phyloP scores from a whole-genome alignment of 352 stramenopile species.

The Phytophthora hibernalis region DNA sequence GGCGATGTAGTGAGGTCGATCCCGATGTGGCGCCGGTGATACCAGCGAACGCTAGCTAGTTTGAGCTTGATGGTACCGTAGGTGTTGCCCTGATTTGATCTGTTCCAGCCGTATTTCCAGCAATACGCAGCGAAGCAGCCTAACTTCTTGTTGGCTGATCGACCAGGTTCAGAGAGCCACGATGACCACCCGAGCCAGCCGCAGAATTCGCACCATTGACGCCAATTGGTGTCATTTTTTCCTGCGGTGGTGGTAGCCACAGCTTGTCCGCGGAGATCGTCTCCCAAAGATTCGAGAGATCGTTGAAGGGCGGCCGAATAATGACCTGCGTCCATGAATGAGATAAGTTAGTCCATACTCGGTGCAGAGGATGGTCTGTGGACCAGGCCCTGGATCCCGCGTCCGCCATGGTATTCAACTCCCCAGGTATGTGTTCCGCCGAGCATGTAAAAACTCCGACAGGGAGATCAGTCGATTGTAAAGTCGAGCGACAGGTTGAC shows the following conservation, averaged over 20 bases:
- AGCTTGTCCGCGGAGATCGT: no score
- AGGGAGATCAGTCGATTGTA: slow-evolving; percentile 18
- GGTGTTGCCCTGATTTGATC: slow-evolving; percentile 8
- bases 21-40: slow-evolving; percentile 21
- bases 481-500: background rate
- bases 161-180: background rate
- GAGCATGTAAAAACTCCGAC: slow-evolving; percentile 16
- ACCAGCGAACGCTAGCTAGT: slow-evolving; percentile 26
- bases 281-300: slow-evolving; percentile 23
- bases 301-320: slow-evolving; percentile 12
- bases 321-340: slow-evolving; percentile 16
- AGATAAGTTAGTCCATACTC: slow-evolving; percentile 26
- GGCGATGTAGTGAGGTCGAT: slow-evolving; percentile 2
- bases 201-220: slow-evolving; percentile 13
- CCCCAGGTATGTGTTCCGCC: slow-evolving; percentile 12
- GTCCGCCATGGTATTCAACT: slow-evolving; percentile 13
- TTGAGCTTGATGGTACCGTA: slow-evolving; percentile 24
- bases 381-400: slow-evolving; percentile 16
- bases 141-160: slow-evolving; percentile 7
- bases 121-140: slow-evolving; percentile 24
- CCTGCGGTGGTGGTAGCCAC: no score
- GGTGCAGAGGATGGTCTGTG: slow-evolving; percentile 2
- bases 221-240: slow-evolving; percentile 9
- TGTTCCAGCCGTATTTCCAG: slow-evolving; percentile 26
- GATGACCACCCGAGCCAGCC: slow-evolving; percentile 1